These are phyloP conservation scores for Knoxdaviesia proteae DNA, from an alignment of 2,329 filamentous ascomycete species.

Conservation along the genomic window DNA sequence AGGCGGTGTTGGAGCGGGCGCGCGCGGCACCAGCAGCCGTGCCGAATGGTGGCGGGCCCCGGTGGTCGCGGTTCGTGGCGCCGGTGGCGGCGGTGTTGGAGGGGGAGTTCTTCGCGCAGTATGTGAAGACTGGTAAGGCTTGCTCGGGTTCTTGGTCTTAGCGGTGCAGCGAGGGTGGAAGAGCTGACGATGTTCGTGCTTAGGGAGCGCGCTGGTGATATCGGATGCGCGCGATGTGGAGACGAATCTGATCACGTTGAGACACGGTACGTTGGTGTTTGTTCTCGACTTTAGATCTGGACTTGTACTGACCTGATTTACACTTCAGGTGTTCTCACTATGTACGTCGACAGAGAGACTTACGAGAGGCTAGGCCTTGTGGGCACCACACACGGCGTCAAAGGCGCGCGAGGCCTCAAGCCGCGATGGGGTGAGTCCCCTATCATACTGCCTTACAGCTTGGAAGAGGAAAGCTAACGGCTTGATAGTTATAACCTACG, in stretches of 20 bases:
- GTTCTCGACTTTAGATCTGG: neutral
- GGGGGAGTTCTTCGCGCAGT: constrained; percentile 59
- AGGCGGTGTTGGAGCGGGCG: constrained; percentile 31
- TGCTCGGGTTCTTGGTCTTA: neutral
- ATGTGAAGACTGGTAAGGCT: constrained; percentile 54
- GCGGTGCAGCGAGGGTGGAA: no score
- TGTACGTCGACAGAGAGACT: constrained; percentile 61
- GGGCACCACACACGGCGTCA: constrained; percentile 43
- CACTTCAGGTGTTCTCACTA: constrained; percentile 39
- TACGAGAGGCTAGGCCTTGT: constrained; percentile 70
- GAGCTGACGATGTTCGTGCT: neutral
- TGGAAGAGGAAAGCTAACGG: constrained; percentile 9
- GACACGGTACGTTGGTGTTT: constrained; percentile 32
- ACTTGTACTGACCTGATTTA: neutral
- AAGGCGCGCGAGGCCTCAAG: constrained; percentile 37
- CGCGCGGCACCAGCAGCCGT: constrained; percentile 11
- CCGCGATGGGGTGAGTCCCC: constrained; percentile 47
- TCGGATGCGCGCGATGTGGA: constrained; percentile 53
- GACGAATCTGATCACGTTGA: constrained; percentile 53
- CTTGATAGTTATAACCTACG: constrained; percentile 46
- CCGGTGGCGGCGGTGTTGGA: constrained; percentile 50
- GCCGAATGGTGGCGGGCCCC: constrained; percentile 9
- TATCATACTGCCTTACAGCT: neutral
- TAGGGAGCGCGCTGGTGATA: constrained; percentile 64
- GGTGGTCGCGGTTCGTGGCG: constrained; percentile 52